A percentile compares a stretch with the other conserved stretches of the same genome.
Evolutionary conservation across 164 flowering plant species (phyloP).

Genomic region (Buxus sempervirens): DNA sequence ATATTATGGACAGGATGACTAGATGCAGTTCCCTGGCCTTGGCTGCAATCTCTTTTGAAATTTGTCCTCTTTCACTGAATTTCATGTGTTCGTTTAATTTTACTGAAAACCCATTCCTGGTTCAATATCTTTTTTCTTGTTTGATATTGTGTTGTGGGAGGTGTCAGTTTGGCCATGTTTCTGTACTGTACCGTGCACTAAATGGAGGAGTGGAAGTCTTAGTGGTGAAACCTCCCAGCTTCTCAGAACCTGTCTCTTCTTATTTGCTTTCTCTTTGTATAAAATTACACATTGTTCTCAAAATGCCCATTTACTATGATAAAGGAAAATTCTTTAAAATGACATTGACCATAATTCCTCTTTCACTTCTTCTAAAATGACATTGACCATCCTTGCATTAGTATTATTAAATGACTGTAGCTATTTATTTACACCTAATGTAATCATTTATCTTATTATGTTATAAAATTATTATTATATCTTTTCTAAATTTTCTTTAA

Average conservation of each 20-base stretch:
- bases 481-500: too few species aligned
- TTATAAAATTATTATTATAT: too few species aligned
- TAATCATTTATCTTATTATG: too few species aligned
- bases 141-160: slow-evolving; percentile 27
- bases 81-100: slow-evolving; percentile 19
- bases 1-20: slow-evolving; percentile 17
- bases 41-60: slow-evolving; percentile 23
- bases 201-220: slow-evolving; percentile 27
- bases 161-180: slow-evolving; percentile 54
- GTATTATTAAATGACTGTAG: too few species aligned
- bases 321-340: too few species aligned
- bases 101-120: not conserved
- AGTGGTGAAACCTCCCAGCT: slow-evolving; percentile 9
- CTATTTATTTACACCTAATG: too few species aligned
- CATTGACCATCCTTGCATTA: too few species aligned
- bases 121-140: not conserved
- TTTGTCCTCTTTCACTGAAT: slow-evolving; percentile 35
- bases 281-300: too few species aligned
- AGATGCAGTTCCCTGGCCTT: slow-evolving; percentile 27
- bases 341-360: too few species aligned
- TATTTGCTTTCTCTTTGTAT: not conserved
- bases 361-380: too few species aligned
- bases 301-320: too few species aligned
- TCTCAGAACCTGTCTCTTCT: slow-evolving; percentile 8
- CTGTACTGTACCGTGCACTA: slow-evolving; percentile 20